Conservation (phyloP, 2,329 filamentous ascomycete species). For the Monosporascus ibericus region DNA sequence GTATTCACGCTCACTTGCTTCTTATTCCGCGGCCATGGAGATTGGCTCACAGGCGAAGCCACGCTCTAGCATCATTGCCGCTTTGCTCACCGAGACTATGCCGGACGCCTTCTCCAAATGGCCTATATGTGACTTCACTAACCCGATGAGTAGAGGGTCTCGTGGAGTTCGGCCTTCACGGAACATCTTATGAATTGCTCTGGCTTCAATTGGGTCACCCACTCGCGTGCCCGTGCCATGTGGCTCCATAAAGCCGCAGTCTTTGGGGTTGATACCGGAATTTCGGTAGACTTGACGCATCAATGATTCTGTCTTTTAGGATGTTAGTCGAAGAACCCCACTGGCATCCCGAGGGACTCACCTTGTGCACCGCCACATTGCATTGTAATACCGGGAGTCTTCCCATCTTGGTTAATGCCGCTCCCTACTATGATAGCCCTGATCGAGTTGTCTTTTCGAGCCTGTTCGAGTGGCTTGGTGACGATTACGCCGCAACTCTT, state of each 20-base stretch:
- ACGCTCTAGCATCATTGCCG: slow-evolving; percentile 43
- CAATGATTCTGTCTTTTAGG: slow-evolving; percentile 25
- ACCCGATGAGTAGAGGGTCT: slow-evolving; percentile 40
- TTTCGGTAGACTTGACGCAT: slow-evolving; percentile 37
- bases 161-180: slow-evolving; percentile 31
- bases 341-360: slow-evolving; percentile 8
- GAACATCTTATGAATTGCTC: slow-evolving; percentile 39
- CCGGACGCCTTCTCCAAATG: slow-evolving; percentile 47
- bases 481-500: slow-evolving; percentile 43
- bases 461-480: slow-evolving; percentile 50
- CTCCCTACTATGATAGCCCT: slow-evolving; percentile 44
- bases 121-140: slow-evolving; percentile 46
- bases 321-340: slow-evolving; percentile 11
- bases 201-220: slow-evolving; percentile 51
- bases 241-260: slow-evolving; percentile 41
- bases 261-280: slow-evolving; percentile 31
- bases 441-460: slow-evolving; percentile 46
- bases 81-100: slow-evolving; percentile 47
- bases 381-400: slow-evolving; percentile 49
- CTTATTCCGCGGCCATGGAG: slow-evolving; percentile 42
- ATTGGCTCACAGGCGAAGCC: slow-evolving; percentile 37
- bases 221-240: slow-evolving; percentile 52
- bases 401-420: slow-evolving; percentile 51
- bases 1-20: slow-evolving; percentile 38
- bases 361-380: slow-evolving; percentile 46